Evolutionary conservation across 805 yeast genomes (phyloP), one percentile per base, ranked within the genome.

Genomic region (Hanseniaspora occidentalis): DNA sequence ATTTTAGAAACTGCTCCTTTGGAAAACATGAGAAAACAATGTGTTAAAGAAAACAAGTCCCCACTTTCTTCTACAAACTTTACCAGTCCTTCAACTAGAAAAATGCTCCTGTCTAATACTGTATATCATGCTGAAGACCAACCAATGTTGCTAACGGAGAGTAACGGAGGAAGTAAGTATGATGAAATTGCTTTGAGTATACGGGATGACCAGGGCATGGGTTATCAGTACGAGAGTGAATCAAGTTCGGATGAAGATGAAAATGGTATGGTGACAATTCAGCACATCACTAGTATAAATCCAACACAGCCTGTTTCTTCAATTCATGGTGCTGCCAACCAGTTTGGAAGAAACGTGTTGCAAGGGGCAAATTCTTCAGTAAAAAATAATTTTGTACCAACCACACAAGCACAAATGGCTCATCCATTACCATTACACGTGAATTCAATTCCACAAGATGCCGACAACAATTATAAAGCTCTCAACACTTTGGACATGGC

Each of bases 221-320:
- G 16, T n/a, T 37, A 34, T 7, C 14, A n/a, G 6, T 31, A 31
- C 29, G 47, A 36, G 2, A 52, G 46, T 10, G 47, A 38, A 16
- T 45, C 42, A 11, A 49, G 45, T n/a, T 50, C 50, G 10, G 50
- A 46, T 11, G 53, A 50, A 9, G 51, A 47, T 16, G 54, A 47
- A 9, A 51, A 49, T 8, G 49, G 47, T 6, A 36, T 40, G 41
- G 36, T 38, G 22, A 35, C 20, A n/a, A 43, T 41, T 26, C 35
- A 37, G 7, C 40, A 41, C 20, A 36, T 41, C 14, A 41, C 40
- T 11, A 41, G 16, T 26, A 36, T 40, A 8, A 37, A 36, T 19
- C 31, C 22, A 3, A 16, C 40, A 16, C 18, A 36, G 14, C 43
- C 43, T 4, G 20, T 41, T 11, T 36, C 43, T 2, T 36, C 43